Evolutionary conservation across 2,329 filamentous ascomycete genomes (phyloP).

Genomic region (Juglanconis juglandina): DNA sequence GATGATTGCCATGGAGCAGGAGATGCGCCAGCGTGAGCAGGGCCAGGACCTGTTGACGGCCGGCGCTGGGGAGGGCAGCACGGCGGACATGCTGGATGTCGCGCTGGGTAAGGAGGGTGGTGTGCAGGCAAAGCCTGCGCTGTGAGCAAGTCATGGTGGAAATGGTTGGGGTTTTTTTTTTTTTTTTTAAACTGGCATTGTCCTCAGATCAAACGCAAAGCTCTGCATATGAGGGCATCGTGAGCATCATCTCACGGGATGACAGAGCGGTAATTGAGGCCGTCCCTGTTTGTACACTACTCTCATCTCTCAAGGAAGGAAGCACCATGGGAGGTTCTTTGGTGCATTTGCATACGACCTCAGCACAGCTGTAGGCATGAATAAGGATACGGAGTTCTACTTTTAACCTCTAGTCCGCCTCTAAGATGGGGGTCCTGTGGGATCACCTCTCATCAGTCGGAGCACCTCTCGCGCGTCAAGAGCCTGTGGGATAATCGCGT

Average conservation of each 20-base stretch:
- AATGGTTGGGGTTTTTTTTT: background rate
- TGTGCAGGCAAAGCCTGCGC: constrained; percentile 44
- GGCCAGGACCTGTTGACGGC: constrained; percentile 68
- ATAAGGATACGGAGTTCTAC: constrained; percentile 2
- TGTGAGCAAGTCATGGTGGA: constrained; percentile 35
- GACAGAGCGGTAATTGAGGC: background rate
- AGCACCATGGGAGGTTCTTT: background rate
- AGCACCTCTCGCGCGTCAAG: no score
- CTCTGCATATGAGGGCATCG: background rate
- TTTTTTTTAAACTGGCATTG: background rate
- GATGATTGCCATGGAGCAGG: constrained; percentile 94
- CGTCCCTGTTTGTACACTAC: background rate
- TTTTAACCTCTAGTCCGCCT: background rate
- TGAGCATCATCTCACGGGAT: background rate
- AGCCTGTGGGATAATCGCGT: no score
- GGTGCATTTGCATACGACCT: constrained; percentile 8
- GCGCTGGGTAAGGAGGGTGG: constrained; percentile 47
- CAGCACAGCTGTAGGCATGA: constrained; percentile 2
- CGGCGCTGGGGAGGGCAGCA: constrained; percentile 38
- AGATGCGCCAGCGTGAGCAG: constrained; percentile 92
- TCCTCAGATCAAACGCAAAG: background rate
- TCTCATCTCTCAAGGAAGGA: background rate
- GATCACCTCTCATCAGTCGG: no score
- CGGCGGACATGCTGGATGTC: constrained; percentile 47
- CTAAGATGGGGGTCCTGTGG: no score